Evolutionary conservation across 1,284 basidiomycete genomes (phyloP).

Genomic region (Leccinum proximum): DNA sequence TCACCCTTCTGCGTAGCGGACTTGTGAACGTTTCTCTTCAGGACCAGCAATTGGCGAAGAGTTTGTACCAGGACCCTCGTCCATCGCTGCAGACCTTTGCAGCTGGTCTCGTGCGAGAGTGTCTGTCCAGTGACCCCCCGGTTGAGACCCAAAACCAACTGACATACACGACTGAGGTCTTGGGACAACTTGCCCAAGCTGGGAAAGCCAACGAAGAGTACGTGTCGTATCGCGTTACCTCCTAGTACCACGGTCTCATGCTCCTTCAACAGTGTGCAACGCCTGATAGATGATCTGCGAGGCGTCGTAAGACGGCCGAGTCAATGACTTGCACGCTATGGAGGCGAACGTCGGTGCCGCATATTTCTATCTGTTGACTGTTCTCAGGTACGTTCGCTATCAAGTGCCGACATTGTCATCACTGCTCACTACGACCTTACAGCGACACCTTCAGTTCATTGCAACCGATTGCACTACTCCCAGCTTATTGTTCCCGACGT

Average conservation of each 20-base stretch:
- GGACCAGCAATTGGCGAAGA: conserved; percentile 91
- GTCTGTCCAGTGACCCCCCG: conserved; percentile 76
- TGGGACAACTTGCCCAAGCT: conserved; percentile 68
- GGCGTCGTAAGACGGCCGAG: conserved; percentile 47
- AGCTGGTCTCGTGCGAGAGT: conserved; percentile 85
- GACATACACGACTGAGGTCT: conserved; percentile 77
- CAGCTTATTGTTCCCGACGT: no score
- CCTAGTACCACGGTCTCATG: conserved; percentile 11
- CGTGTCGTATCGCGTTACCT: conserved; percentile 29
- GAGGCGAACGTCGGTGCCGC: conserved; percentile 61
- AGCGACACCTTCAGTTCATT: conserved; percentile 94
- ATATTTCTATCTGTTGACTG: conserved; percentile 58
- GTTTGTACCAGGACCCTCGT: conserved; percentile 78
- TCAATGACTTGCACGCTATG: no score
- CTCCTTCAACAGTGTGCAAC: conserved; percentile 41
- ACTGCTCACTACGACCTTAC: conserved; percentile 15
- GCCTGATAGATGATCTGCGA: conserved; percentile 71
- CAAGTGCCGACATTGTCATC: conserved; percentile 5
- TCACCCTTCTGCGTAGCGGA: conserved; percentile 83
- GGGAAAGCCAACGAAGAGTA: conserved; percentile 83
- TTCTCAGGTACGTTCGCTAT: conserved; percentile 63
- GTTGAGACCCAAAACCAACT: conserved; percentile 82
- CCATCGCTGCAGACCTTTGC: conserved; percentile 82
- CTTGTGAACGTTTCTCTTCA: conserved; percentile 80
- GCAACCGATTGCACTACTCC: conserved; percentile 32